Conservation (phyloP, 1,284 basidiomycete species). For the Lentinula novae-zelandiae region DNA sequence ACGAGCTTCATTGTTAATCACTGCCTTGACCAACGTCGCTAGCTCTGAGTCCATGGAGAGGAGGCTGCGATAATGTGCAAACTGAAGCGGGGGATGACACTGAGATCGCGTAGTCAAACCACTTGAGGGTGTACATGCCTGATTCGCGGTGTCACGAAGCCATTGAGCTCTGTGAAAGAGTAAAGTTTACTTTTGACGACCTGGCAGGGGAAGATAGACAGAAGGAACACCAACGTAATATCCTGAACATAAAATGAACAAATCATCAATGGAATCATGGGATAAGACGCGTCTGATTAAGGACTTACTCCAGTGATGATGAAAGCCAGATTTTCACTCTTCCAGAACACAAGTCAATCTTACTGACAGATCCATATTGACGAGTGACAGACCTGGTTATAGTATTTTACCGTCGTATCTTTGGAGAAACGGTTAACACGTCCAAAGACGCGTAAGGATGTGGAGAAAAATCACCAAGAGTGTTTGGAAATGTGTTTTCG, state of each 20-base stretch:
- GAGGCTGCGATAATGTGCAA: slow-evolving; percentile 63
- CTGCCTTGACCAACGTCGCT: slow-evolving; percentile 62
- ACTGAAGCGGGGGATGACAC: slow-evolving; percentile 32
- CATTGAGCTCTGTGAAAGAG: slow-evolving; percentile 51
- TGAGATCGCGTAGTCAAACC: too few species aligned
- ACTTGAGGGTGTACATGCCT: slow-evolving; percentile 28
- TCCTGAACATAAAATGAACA: slow-evolving; percentile 38
- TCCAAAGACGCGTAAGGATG: background rate
- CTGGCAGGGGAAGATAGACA: background rate
- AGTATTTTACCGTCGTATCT: slow-evolving; percentile 78
- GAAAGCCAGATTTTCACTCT: slow-evolving; percentile 68
- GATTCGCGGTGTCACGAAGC: slow-evolving; percentile 76
- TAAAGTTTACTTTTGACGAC: background rate
- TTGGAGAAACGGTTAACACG: background rate
- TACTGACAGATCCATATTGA: too few species aligned
- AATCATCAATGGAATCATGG: background rate
- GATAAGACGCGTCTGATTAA: background rate
- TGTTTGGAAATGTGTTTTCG: slow-evolving; percentile 77
- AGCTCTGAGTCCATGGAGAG: slow-evolving; percentile 54
- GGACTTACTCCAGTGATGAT: slow-evolving; percentile 65
- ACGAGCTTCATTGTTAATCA: slow-evolving; percentile 74
- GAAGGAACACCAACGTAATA: slow-evolving; percentile 45
- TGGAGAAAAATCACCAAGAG: slow-evolving; percentile 46
- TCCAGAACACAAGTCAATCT: background rate
- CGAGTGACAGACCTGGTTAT: slow-evolving; percentile 42